These are phyloP conservation scores for Alternaria arborescens DNA, from an alignment of 2,329 filamentous ascomycete species.

Conservation along the genomic window DNA sequence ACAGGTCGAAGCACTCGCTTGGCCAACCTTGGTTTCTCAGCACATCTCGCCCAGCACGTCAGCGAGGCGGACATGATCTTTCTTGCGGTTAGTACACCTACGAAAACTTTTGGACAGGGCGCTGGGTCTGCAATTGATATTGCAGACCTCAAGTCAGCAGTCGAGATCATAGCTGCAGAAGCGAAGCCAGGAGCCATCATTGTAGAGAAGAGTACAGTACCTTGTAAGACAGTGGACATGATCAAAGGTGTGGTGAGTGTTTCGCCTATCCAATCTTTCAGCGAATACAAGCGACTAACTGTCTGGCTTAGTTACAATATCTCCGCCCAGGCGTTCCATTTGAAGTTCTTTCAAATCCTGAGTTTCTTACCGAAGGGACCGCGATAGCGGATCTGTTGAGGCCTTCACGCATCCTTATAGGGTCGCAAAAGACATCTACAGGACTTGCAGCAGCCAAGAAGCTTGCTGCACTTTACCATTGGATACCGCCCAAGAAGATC, in stretches of 20 bases:
- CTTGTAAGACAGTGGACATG: constrained; percentile 75
- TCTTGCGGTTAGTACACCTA: no score
- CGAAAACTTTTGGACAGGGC: no score
- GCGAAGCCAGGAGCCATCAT: constrained; percentile 60
- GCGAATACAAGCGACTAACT: not conserved
- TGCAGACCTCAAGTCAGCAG: no score
- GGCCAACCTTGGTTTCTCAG: no score
- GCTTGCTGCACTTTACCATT: constrained; percentile 73
- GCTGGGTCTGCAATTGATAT: no score
- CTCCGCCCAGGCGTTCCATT: constrained; percentile 56
- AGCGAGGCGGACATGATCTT: no score
- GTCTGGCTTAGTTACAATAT: no score
- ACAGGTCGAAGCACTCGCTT: no score
- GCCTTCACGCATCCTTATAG: constrained; percentile 79
- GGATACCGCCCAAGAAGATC: constrained; percentile 74
- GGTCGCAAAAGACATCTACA: constrained; percentile 66
- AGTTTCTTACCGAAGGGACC: constrained; percentile 81
- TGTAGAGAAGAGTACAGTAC: constrained; percentile 84
- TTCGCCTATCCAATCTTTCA: not conserved
- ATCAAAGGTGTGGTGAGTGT: constrained; percentile 71
- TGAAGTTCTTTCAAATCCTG: constrained; percentile 81
- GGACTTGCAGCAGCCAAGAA: constrained; percentile 70
- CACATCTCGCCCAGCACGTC: no score
- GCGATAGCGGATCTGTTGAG: constrained; percentile 74
- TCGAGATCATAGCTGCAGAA: no score